phyloP scores from a whole-genome alignment of 2,329 filamentous ascomycete species.

The Epichloe sp. region DNA sequence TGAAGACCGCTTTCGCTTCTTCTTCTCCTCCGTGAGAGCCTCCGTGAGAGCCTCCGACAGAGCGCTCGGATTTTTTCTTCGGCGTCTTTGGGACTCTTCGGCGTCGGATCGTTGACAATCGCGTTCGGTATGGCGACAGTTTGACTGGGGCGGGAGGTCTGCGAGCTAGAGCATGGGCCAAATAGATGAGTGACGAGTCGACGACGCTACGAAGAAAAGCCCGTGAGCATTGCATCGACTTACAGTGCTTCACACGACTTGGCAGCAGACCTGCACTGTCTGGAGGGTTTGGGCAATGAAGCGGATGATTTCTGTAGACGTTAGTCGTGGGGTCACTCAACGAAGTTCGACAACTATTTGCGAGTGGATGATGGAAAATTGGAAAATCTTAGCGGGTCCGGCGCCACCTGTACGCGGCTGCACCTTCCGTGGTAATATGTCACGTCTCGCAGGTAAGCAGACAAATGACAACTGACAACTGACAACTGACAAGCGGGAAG shows the following conservation, averaged over 20 bases:
- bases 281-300: slow-evolving; percentile 1
- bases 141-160: not conserved
- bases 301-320: no score
- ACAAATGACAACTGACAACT: not conserved
- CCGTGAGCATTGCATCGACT: not conserved
- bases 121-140: not conserved
- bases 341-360: no score
- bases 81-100: slow-evolving; percentile 13
- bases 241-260: not conserved
- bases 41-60: not conserved
- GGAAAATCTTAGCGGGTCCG: not conserved
- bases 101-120: slow-evolving; percentile 11
- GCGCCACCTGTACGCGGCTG: not conserved
- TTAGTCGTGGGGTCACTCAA: slow-evolving; percentile 1
- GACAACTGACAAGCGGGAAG: no score
- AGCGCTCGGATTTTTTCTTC: slow-evolving; percentile 2
- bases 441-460: not conserved
- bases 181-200: not conserved
- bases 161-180: not conserved
- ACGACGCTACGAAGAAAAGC: not conserved
- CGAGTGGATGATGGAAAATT: no score
- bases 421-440: not conserved
- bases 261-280: not conserved
- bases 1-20: slow-evolving; percentile 12
- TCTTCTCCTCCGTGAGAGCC: slow-evolving; percentile 1